These are phyloP conservation scores for Cystoderma amianthinum DNA, from an alignment of 768 basidiomycete species.

Conservation along the genomic window DNA sequence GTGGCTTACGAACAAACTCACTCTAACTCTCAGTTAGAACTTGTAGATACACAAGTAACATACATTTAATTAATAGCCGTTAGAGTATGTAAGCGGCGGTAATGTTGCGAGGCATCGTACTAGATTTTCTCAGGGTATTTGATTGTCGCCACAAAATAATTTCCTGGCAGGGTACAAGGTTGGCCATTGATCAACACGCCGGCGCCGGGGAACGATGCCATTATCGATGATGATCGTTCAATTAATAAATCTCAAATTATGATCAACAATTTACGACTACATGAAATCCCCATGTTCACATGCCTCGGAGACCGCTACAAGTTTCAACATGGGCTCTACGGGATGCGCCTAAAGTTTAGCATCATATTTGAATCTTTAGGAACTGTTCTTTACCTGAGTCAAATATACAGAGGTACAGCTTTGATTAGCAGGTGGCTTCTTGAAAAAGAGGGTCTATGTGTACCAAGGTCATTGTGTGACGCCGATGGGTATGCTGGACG, in stretches of 20 bases:
- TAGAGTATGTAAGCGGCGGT: too few relatives aligned
- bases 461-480: not conserved
- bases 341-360: not conserved
- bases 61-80: too few relatives aligned
- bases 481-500: not conserved
- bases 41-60: too few relatives aligned
- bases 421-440: not conserved
- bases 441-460: not conserved
- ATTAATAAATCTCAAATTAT: not conserved
- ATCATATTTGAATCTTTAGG: not conserved
- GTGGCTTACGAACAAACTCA: too few relatives aligned
- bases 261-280: not conserved
- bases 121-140: too few relatives aligned
- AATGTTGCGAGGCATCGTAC: too few relatives aligned
- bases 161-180: too few relatives aligned
- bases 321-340: not conserved
- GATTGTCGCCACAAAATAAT: too few relatives aligned
- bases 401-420: not conserved
- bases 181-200: too few relatives aligned
- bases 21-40: too few relatives aligned
- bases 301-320: not conserved
- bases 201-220: too few relatives aligned
- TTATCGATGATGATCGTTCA: not conserved
- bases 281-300: not conserved
- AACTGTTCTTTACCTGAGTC: not conserved